These are phyloP conservation scores for Verticillium isaacii DNA, from an alignment of 2,329 filamentous ascomycete species.

Conservation along the genomic window DNA sequence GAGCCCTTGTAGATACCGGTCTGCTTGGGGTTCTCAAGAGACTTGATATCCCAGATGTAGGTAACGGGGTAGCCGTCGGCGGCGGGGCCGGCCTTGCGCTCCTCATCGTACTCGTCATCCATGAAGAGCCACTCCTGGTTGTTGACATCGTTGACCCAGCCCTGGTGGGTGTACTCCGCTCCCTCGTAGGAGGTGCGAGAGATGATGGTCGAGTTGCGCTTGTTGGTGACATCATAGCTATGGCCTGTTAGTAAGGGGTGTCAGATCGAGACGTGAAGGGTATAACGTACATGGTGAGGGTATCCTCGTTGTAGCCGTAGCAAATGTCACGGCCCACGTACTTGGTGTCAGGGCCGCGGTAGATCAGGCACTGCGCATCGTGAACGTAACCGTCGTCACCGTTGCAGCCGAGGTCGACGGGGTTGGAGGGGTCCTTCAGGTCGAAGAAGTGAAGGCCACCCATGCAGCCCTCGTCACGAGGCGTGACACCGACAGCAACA, in stretches of 20 bases:
- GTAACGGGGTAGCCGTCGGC: slow-evolving; percentile 35
- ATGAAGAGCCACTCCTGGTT: slow-evolving; percentile 35
- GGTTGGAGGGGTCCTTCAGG: slow-evolving; percentile 44
- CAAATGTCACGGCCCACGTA: slow-evolving; percentile 43
- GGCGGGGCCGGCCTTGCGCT: slow-evolving; percentile 24
- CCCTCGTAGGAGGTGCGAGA: slow-evolving; percentile 48
- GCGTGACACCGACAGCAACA: slow-evolving; percentile 26
- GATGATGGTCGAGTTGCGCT: slow-evolving; percentile 35
- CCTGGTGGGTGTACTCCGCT: slow-evolving; percentile 52
- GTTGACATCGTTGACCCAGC: slow-evolving; percentile 42
- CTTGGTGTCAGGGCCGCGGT: slow-evolving; percentile 39
- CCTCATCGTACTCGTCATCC: slow-evolving; percentile 45
- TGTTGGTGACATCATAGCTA: slow-evolving; percentile 42
- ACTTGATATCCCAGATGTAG: slow-evolving; percentile 40
- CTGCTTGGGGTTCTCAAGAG: slow-evolving; percentile 30
- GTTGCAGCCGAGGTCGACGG: slow-evolving; percentile 40
- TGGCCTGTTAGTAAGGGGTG: neutral
- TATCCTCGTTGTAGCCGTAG: slow-evolving; percentile 48
- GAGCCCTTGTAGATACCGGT: slow-evolving; percentile 31
- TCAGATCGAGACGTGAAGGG: neutral
- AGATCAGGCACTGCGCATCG: slow-evolving; percentile 45
- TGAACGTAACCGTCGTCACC: slow-evolving; percentile 47
- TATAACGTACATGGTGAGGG: slow-evolving; percentile 32
- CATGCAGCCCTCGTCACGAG: slow-evolving; percentile 38
- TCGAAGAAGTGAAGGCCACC: slow-evolving; percentile 53